phyloP scores from a whole-genome alignment of 495 filamentous ascomycete species.

The Penicillium flavigenum region DNA sequence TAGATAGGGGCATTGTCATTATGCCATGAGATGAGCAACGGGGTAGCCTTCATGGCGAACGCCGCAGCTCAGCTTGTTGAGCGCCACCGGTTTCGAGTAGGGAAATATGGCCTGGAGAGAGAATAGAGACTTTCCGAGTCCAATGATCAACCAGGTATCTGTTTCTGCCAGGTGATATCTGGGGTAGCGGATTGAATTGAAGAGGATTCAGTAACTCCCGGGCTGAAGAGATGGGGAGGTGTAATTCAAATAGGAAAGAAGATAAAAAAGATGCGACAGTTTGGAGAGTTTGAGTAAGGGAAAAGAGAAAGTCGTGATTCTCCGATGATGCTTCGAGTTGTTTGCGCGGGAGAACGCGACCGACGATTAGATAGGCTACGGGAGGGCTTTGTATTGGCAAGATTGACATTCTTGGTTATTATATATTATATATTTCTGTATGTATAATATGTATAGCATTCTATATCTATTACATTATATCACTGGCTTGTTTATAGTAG shows the following conservation, averaged over 20 bases:
- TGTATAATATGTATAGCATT: neutral
- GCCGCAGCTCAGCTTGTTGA: constrained; percentile 29
- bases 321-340: constrained; percentile 36
- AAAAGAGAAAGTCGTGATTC: constrained; percentile 15
- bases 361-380: constrained; percentile 27
- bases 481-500: neutral
- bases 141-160: constrained; percentile 10
- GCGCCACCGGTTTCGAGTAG: constrained; percentile 9
- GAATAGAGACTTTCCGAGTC: constrained; percentile 12
- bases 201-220: neutral
- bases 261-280: constrained; percentile 1
- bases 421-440: neutral
- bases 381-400: too few relatives aligned
- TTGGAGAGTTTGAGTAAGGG: neutral
- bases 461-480: neutral
- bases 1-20: constrained; percentile 93
- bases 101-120: constrained; percentile 2
- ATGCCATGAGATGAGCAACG: constrained; percentile 93
- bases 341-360: constrained; percentile 35
- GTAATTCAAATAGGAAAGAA: neutral
- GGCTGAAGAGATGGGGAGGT: neutral
- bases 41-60: constrained; percentile 80
- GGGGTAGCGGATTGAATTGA: neutral
- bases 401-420: neutral
- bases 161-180: constrained; percentile 2